Conservation (phyloP, 176 grass and related monocot species). For the Microstegium vimineum region DNA sequence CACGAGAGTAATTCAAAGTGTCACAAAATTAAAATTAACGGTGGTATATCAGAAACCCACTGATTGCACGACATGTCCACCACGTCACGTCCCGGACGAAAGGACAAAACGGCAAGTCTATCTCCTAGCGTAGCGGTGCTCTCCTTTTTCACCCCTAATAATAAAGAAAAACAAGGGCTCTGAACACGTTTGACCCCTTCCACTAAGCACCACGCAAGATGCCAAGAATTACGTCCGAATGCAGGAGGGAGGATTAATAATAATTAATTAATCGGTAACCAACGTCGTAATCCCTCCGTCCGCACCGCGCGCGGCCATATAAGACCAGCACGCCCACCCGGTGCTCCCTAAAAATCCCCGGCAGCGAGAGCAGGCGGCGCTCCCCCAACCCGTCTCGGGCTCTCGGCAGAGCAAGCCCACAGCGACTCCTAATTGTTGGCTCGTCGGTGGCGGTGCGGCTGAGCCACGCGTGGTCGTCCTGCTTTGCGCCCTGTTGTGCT, state of each 20-base stretch:
- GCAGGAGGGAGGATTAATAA: too few relatives aligned
- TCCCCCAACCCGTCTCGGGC: too few relatives aligned
- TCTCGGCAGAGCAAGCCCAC: too few relatives aligned
- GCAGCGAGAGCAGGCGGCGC: too few relatives aligned
- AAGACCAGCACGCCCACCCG: not conserved
- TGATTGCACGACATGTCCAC: not conserved
- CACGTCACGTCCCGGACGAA: not conserved
- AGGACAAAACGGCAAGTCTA: conserved; percentile 7
- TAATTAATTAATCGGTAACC: not conserved
- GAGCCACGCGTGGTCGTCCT: too few relatives aligned
- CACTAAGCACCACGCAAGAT: not conserved
- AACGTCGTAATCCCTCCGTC: not conserved
- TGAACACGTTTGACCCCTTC: conserved; percentile 26
- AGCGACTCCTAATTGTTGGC: too few relatives aligned
- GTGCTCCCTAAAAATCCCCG: not conserved
- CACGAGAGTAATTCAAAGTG: not conserved
- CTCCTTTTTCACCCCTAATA: too few relatives aligned
- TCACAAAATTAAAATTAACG: not conserved
- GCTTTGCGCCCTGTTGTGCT: too few relatives aligned
- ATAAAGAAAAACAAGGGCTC: too few relatives aligned
- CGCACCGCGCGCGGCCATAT: conserved; percentile 1
- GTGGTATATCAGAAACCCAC: too few relatives aligned
- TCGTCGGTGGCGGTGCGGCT: too few relatives aligned
- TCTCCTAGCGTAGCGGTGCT: not conserved
- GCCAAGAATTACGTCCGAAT: conserved; percentile 8